Base-by-base conservation (phyloP, 345 rosid species). In the Mangifera indica region DNA sequence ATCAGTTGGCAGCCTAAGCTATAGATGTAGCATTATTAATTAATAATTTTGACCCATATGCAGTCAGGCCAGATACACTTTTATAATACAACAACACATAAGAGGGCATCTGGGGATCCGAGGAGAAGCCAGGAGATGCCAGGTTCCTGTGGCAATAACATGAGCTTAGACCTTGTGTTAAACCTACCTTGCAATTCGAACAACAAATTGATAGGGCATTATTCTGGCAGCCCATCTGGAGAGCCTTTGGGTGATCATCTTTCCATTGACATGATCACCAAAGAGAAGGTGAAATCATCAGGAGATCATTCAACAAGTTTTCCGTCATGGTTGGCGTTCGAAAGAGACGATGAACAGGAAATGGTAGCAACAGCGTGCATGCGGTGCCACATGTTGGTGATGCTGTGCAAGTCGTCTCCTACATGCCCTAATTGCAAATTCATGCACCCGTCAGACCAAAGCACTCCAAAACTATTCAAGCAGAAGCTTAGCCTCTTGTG, bases 361-460 rank as follows among this genome's bases (percentile, higher is more conserved):
- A 89, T 91, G 98, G 84, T 91, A 32, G 88, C 98, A 12, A 88
- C 81, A 9, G 97, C 87, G 34, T 93, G 98, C 76, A 80, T 74
- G 73, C 77, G 77, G 74, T 91, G 98, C 51, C 93, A 93, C 78
- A 86, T 93, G 97, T 63, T 93, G 79, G 97, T 93, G 75, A 91
- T 93, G 91, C 78, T 93, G 2, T 86, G 84, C 82, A 83, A 82
- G 78, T 83, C 95, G 34, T 82, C 89, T 55, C 98, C 91, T 40
- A 78, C 87, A 1, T 93, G 98, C 72, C 98, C 98, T 29, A 93
- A 88, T 78, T 93, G 98, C 91, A 93, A 93, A 74, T 93, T 91
- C 86, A 75, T 91, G 85, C 95, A 93, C 81, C 87, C 93, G 56
- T 82, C 77, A 9, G 86, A 84, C 60, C 93, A 87, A 49, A 75